Evolutionary conservation across 495 filamentous ascomycete genomes (phyloP).

Genomic region (Penicillium malachiteum): DNA sequence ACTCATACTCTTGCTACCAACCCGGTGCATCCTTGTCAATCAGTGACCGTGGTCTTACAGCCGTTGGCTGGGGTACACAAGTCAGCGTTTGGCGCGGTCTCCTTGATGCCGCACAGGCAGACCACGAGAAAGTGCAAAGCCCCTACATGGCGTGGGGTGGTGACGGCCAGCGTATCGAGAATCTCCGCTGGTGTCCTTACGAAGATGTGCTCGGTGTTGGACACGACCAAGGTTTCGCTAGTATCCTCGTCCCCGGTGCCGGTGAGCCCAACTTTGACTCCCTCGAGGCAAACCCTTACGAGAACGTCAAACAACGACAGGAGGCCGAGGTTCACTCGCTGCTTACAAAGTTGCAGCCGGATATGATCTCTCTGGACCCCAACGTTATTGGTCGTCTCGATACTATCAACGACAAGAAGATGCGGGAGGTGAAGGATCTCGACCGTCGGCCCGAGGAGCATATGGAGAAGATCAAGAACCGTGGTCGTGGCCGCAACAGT

Average conservation of each 20-base stretch:
- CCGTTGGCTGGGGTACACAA: constrained; percentile 89
- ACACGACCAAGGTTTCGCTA: constrained; percentile 84
- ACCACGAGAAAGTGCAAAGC: constrained; percentile 76
- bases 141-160: constrained; percentile 95
- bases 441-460: constrained; percentile 70
- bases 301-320: constrained; percentile 87
- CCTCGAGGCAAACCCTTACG: constrained; percentile 93
- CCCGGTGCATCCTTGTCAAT: constrained; percentile 85
- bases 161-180: constrained; percentile 77
- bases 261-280: constrained; percentile 97
- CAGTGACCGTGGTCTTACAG: constrained; percentile 81
- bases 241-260: constrained; percentile 85
- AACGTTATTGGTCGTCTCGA: constrained; percentile 87
- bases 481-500: constrained; percentile 88
- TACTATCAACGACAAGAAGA: constrained; percentile 68
- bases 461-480: constrained; percentile 68
- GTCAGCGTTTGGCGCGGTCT: constrained; percentile 86
- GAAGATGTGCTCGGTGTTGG: constrained; percentile 87
- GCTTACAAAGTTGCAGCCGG: constrained; percentile 90
- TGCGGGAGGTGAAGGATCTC: constrained; percentile 69
- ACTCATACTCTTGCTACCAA: constrained; percentile 81
- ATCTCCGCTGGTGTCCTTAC: constrained; percentile 87
- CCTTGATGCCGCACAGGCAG: constrained; percentile 65
- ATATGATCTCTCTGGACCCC: constrained; percentile 94
- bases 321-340: constrained; percentile 87